Percentiles rank a stretch among this genome's conserved stretches.
Evolutionary conservation across 805 yeast species (phyloP).

Genomic region (Cyberlindnera euphorbiae): DNA sequence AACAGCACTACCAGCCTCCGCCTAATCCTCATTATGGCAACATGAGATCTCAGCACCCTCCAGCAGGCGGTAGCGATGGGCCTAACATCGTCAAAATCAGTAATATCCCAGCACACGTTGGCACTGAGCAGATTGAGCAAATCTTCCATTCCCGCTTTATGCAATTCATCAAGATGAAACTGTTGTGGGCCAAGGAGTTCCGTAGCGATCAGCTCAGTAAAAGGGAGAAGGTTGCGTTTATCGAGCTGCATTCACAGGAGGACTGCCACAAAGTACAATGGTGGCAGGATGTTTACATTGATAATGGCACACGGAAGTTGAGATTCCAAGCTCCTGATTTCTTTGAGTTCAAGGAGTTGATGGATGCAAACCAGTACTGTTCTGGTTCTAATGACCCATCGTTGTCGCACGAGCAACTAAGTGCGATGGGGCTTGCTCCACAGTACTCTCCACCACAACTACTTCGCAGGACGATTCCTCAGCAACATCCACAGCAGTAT

Average conservation of each 20-base stretch:
- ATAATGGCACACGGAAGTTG: conserved; percentile 31
- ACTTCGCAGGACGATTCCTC: no score
- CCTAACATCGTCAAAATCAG: conserved; percentile 64
- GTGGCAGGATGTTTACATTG: conserved; percentile 55
- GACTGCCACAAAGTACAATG: conserved; percentile 56
- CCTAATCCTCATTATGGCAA: no score
- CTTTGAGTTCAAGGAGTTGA: conserved; percentile 20
- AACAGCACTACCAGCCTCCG: no score
- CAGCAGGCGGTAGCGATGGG: no score
- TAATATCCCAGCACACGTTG: conserved; percentile 53
- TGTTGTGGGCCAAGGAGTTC: conserved; percentile 50
- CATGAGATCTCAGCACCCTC: background rate
- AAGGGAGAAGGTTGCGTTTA: conserved; percentile 57
- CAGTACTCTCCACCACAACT: background rate
- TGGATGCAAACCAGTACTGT: conserved; percentile 20
- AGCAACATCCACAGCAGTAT: background rate
- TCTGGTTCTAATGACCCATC: conserved; percentile 24
- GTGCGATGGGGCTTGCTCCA: conserved; percentile 1
- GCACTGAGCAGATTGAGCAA: conserved; percentile 49
- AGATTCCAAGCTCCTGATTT: conserved; percentile 25
- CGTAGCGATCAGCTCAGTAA: conserved; percentile 21
- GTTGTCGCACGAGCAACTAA: conserved; percentile 8
- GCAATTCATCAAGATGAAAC: conserved; percentile 51
- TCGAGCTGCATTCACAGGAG: conserved; percentile 45
- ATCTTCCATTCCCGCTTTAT: conserved; percentile 61